Base-by-base conservation (phyloP, 192 early-diverging fungal species). In the Dimargaris verticillata region DNA sequence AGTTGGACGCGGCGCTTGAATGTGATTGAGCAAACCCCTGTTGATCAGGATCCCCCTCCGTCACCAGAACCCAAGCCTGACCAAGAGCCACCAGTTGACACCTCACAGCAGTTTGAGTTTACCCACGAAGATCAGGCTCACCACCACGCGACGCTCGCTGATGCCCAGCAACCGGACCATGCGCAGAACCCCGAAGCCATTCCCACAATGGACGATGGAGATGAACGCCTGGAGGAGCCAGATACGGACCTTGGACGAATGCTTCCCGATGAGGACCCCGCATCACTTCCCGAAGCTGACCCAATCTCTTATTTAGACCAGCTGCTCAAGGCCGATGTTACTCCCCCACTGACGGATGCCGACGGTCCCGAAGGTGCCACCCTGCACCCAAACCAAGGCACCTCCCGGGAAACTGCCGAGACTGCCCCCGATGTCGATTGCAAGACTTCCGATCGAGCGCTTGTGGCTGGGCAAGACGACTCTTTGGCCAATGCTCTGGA, bases 1-100 rank as follows among this genome's bases (percentile, higher is more conserved):
- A 87, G 88, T 66, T 99, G 93, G 93, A 85, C 84, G 69, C 82
- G 87, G 28, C 79, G 92, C 20, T 71, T 99, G 25, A 76, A 88
- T 53, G 74, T 85, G 64, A 67, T 92, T 28, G 72, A 80, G 57
- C 88, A 73, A 84, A 0, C 69, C 47, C 64, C 49, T 44, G 55
- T 65, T 15, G 64, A 65, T 42, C 63, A 66, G 28, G 55, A 59
- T 3, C 55, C 62, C 18, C 33, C 63, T 5, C 57, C 69, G 51
- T 68, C 76, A 26, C 53, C 70, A 10, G 65, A 80, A 44, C 64
- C 75, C n/a, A 72, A 81, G 53, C 64, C 82, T 43, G 71, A 76
- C 6, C 77, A 79, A 28, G 72, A 75, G 22, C 62, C 72, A 54
- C 67, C 74, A 51, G 76, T 76, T 5, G 69, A 75, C 25, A 75